These are phyloP conservation scores for Pouteria glomerata DNA, from an alignment of 148 eudicot species.

Conservation along the genomic window DNA sequence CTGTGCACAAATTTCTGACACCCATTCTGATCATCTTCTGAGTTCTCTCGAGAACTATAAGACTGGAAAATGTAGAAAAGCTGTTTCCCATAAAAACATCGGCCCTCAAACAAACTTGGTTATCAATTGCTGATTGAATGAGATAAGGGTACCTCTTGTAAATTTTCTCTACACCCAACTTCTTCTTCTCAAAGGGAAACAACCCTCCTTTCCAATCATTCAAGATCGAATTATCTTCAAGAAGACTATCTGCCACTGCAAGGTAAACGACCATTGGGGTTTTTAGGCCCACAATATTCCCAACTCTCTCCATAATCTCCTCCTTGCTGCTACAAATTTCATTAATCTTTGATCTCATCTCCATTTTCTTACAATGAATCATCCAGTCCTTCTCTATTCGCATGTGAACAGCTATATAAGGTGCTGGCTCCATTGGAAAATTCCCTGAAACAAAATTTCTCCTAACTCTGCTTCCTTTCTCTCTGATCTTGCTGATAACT, in stretches of 20 bases:
- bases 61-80: slow-evolving; percentile 90
- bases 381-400: slow-evolving; percentile 96
- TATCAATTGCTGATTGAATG: slow-evolving; percentile 88
- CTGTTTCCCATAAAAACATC: slow-evolving; percentile 89
- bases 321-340: slow-evolving; percentile 90
- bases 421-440: slow-evolving; percentile 15
- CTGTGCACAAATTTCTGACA: slow-evolving; percentile 33
- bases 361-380: slow-evolving; percentile 90
- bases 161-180: slow-evolving; percentile 52
- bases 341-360: slow-evolving; percentile 52
- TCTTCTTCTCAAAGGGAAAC: slow-evolving; percentile 78
- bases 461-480: slow-evolving; percentile 32
- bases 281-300: slow-evolving; percentile 45
- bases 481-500: slow-evolving; percentile 64
- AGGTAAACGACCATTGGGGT: slow-evolving; percentile 62
- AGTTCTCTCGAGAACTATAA: slow-evolving; percentile 86
- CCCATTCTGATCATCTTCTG: slow-evolving; percentile 49
- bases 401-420: slow-evolving; percentile 93
- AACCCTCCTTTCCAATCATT: slow-evolving; percentile 69
- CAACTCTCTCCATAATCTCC: slow-evolving; percentile 75
- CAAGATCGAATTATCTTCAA: slow-evolving; percentile 65
- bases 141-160: slow-evolving; percentile 78
- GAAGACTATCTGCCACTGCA: slow-evolving; percentile 86
- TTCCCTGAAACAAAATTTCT: slow-evolving; percentile 10
- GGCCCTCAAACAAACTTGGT: slow-evolving; percentile 86